Evolutionary conservation across 768 basidiomycete genomes (phyloP), one percentile per base, ranked within the genome.

Genomic region (Naematelia encephala): DNA sequence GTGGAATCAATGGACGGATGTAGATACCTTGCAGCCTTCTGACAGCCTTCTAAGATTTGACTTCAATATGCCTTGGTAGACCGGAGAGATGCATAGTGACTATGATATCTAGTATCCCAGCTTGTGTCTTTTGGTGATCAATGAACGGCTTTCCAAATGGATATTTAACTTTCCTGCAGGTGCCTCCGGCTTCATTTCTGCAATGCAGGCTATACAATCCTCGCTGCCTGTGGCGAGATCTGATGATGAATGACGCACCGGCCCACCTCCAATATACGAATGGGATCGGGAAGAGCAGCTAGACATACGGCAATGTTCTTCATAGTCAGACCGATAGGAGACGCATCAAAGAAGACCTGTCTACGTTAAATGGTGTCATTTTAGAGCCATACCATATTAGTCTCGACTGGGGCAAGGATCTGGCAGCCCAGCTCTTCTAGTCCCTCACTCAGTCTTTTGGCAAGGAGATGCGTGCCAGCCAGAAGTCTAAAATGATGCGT

Each of bases 201-300:
- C 78, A 12, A 96, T 77, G 42, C 91, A 62, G 4, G 72, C 75
- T 26, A 98, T 77, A 63, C 97, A 84, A 67, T 96, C 90, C 53
- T 90, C 84, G 19, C 94, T 82, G 0, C 90, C 56, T 83, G 74
- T 19, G 86, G 82, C 1, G 84, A 82, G 1, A 87, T 91, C 75
- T 98, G 93, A 56, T 91, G 84, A 73, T 97, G 93, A 2, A 93
- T 76, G 14, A 94, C 88, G n/a, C 93, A 79, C 13, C 94, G 84
- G 29, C 87, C 86, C 42, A 87, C 86, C 47, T 91, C 80, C 50
- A 80, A 79, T 8, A 39, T 39, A n/a, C 83, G 82, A 53, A 94
- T 82, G 10, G 91, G 90, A 34, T 85, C 80, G 2, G 86, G 82
- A 4, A 96, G 83, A 27, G 81, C 78, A 46, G 77, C 80, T 0